A percentile compares a stretch with the other conserved stretches of the same genome.
Conservation (phyloP, 768 basidiomycete species). For the Calocybe cyanea region DNA sequence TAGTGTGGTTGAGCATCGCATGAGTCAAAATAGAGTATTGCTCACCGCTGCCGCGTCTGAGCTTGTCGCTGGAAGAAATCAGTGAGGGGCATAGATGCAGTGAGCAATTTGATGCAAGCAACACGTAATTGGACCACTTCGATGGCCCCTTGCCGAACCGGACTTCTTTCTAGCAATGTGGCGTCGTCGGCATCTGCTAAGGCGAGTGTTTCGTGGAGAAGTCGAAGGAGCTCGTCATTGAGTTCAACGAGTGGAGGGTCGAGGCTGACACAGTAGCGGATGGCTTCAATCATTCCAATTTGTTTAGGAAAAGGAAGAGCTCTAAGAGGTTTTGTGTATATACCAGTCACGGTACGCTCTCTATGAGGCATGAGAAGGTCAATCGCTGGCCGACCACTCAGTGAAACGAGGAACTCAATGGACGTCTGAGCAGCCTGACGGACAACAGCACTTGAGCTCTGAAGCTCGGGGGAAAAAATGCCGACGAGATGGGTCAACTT, state of each 20-base stretch:
- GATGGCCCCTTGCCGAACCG: conserved; percentile 68
- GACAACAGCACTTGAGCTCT: conserved; percentile 81
- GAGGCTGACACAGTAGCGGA: conserved; percentile 88
- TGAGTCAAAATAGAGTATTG: background rate
- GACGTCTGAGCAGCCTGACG: conserved; percentile 81
- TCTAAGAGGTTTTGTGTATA: conserved; percentile 94
- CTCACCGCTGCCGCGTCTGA: conserved; percentile 80
- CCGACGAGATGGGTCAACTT: conserved; percentile 70
- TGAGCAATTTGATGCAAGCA: conserved; percentile 88
- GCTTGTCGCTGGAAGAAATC: conserved; percentile 88
- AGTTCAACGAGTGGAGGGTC: conserved; percentile 88
- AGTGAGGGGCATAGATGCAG: conserved; percentile 91
- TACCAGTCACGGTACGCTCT: conserved; percentile 81
- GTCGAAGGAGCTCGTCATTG: conserved; percentile 87
- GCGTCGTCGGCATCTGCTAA: conserved; percentile 93
- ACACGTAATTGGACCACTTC: conserved; percentile 90
- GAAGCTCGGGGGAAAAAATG: conserved; percentile 84
- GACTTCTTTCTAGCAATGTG: conserved; percentile 72
- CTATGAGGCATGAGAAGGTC: conserved; percentile 84
- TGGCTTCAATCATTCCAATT: conserved; percentile 96
- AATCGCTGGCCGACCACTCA: conserved; percentile 64
- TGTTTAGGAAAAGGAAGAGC: conserved; percentile 94
- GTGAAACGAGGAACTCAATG: conserved; percentile 71
- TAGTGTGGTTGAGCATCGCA: conserved; percentile 3
- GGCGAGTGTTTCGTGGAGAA: conserved; percentile 91